Evolutionary conservation across 1,139 yeast genomes (phyloP).

Genomic region (Blastobotrys raffinosifermentans): DNA sequence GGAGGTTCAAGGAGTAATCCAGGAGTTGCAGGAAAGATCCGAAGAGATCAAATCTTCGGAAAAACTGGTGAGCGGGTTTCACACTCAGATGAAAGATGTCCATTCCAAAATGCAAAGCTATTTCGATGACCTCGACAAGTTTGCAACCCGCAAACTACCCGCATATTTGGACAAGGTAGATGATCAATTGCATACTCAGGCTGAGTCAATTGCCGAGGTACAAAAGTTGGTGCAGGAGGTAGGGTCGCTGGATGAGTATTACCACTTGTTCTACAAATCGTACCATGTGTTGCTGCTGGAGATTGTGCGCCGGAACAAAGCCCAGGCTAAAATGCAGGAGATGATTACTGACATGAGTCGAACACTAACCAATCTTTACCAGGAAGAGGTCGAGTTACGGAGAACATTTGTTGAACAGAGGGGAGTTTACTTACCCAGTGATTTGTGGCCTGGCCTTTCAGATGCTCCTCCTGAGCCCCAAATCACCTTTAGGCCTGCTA

Average conservation of each 20-base stretch:
- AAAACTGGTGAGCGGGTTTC: slow-evolving; percentile 19
- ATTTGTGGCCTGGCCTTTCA: slow-evolving; percentile 43
- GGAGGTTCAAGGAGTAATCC: slow-evolving; percentile 36
- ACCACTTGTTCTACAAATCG: slow-evolving; percentile 42
- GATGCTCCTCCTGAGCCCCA: slow-evolving; percentile 26
- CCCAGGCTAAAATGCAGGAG: slow-evolving; percentile 37
- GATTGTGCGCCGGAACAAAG: slow-evolving; percentile 41
- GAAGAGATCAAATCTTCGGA: slow-evolving; percentile 23
- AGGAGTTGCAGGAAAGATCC: slow-evolving; percentile 29
- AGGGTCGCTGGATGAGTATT: slow-evolving; percentile 41
- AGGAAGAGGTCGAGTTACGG: slow-evolving; percentile 40
- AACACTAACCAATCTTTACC: slow-evolving; percentile 33
- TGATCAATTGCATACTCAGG: slow-evolving; percentile 12
- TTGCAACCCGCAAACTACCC: slow-evolving; percentile 20
- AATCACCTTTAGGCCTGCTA: slow-evolving; percentile 18
- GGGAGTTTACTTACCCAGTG: slow-evolving; percentile 50
- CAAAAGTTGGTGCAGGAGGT: slow-evolving; percentile 25
- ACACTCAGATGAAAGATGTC: slow-evolving; percentile 17
- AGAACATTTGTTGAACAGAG: slow-evolving; percentile 38
- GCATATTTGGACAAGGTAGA: slow-evolving; percentile 18
- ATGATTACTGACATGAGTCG: slow-evolving; percentile 38
- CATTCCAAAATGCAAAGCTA: slow-evolving; percentile 15
- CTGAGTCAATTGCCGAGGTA: slow-evolving; percentile 24
- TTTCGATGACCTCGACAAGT: slow-evolving; percentile 22
- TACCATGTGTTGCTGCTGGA: slow-evolving; percentile 48